Conservation (phyloP, 2,329 filamentous ascomycete genomes). For the Hansfordia pulvinata region DNA sequence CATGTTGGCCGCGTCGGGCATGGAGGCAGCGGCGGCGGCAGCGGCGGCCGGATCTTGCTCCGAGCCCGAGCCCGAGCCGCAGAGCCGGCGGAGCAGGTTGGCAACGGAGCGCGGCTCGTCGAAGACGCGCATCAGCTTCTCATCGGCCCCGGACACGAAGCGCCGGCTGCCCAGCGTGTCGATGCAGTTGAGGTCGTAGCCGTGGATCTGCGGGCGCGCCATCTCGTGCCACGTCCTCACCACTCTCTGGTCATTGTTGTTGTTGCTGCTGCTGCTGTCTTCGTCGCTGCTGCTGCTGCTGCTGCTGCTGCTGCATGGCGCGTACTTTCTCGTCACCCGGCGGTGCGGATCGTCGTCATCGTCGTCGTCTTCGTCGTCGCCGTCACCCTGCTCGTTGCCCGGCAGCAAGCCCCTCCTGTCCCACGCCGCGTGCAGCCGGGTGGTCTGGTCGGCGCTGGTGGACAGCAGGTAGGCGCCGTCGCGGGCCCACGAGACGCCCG, state of each 20-base stretch:
- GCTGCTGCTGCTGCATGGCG: too few relatives aligned
- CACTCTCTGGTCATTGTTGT: conserved; percentile 5
- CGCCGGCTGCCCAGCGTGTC: conserved; percentile 57
- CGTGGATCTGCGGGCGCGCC: conserved; percentile 89
- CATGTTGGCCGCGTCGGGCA: conserved; percentile 87
- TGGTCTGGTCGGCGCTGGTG: conserved; percentile 86
- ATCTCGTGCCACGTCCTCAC: conserved; percentile 80
- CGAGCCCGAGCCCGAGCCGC: conserved; percentile 35
- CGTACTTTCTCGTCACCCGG: too few relatives aligned
- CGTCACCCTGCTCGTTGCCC: too few relatives aligned
- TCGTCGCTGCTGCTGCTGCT: too few relatives aligned
- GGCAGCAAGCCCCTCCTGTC: conserved; percentile 27
- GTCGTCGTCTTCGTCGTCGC: background rate
- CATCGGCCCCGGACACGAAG: conserved; percentile 91
- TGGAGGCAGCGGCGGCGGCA: conserved; percentile 20
- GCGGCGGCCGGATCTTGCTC: conserved; percentile 13
- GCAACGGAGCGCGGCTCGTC: conserved; percentile 77
- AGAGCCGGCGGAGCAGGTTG: conserved; percentile 54
- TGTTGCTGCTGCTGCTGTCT: too few relatives aligned
- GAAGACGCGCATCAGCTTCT: conserved; percentile 96
- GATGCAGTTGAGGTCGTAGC: conserved; percentile 94
- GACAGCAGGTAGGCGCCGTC: conserved; percentile 76
- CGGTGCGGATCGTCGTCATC: too few relatives aligned
- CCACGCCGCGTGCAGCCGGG: conserved; percentile 76
- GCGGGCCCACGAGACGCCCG: conserved; percentile 71